Evolutionary conservation across 2,329 filamentous ascomycete species (phyloP).

Genomic region (Calonectria leucothoes): DNA sequence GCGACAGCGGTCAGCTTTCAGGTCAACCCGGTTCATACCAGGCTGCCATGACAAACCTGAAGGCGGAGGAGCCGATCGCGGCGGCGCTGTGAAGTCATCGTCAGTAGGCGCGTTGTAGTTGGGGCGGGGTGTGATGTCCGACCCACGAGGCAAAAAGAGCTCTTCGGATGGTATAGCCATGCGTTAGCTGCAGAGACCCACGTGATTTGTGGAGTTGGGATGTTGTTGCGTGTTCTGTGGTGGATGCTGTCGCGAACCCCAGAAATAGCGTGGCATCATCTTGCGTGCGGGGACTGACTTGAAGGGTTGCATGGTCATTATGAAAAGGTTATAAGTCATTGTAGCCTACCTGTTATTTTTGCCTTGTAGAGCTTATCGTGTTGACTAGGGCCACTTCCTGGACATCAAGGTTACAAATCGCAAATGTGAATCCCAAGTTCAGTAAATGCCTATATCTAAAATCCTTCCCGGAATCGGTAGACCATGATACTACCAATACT

Average conservation of each 20-base stretch:
- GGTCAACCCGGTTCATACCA: neutral
- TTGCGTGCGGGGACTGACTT: conserved; percentile 13
- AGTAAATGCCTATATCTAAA: too few relatives aligned
- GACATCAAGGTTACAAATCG: too few relatives aligned
- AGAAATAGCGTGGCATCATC: neutral
- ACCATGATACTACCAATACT: too few relatives aligned
- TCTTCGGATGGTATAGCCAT: conserved; percentile 95
- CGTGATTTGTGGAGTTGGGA: conserved; percentile 83
- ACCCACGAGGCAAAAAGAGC: conserved; percentile 88
- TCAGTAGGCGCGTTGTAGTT: conserved; percentile 25
- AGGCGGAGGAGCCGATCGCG: conserved; percentile 46
- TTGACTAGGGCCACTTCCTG: too few relatives aligned
- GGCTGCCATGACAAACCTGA: conserved; percentile 40
- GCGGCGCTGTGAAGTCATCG: conserved; percentile 51
- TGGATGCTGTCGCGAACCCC: neutral
- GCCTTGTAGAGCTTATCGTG: too few relatives aligned
- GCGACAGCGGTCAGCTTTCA: conserved; percentile 25
- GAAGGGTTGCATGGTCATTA: conserved; percentile 77
- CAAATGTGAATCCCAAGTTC: too few relatives aligned
- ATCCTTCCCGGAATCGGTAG: too few relatives aligned
- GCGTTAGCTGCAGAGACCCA: conserved; percentile 97
- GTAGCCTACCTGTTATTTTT: too few relatives aligned
- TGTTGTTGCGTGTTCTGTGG: conserved; percentile 45
- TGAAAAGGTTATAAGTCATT: too few relatives aligned
- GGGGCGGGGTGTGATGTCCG: conserved; percentile 71